Evolutionary conservation across 768 basidiomycete genomes (phyloP).

Genomic region (Strobilomyces dryophilus): DNA sequence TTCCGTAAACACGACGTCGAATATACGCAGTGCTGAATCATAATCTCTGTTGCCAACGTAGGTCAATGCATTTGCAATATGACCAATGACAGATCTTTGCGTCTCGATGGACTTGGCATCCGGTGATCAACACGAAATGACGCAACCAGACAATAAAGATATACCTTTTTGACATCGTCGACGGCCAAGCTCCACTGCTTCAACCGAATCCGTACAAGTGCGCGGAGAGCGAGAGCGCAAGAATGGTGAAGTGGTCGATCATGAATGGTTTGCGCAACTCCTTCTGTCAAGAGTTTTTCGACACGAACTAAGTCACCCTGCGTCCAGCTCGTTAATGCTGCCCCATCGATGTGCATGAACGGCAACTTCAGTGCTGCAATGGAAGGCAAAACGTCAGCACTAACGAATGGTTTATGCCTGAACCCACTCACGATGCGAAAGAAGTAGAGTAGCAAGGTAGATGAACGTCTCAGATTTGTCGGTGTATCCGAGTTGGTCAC

Average conservation of each 20-base stretch:
- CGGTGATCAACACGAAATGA: neutral
- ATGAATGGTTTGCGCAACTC: neutral
- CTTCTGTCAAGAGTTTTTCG: constrained; percentile 1
- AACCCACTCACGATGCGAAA: neutral
- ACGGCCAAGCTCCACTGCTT: neutral
- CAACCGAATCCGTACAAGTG: neutral
- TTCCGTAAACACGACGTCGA: constrained; percentile 8
- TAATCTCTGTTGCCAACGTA: neutral
- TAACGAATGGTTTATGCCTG: neutral
- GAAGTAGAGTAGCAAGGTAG: too few relatives aligned
- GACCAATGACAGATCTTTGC: neutral
- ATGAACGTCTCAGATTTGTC: neutral
- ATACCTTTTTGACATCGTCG: constrained; percentile 5
- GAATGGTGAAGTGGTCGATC: neutral
- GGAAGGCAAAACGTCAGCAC: neutral
- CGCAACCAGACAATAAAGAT: neutral
- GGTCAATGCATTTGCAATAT: neutral
- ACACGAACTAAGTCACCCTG: neutral
- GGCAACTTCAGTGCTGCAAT: neutral
- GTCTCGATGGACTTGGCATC: neutral
- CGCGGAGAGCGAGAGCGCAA: neutral
- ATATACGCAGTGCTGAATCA: neutral
- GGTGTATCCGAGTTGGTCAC: neutral
- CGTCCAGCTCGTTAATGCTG: neutral
- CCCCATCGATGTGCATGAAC: neutral